These are phyloP conservation scores for Cercis canadensis DNA, from an alignment of 306 rosid genomes.

Conservation along the genomic window DNA sequence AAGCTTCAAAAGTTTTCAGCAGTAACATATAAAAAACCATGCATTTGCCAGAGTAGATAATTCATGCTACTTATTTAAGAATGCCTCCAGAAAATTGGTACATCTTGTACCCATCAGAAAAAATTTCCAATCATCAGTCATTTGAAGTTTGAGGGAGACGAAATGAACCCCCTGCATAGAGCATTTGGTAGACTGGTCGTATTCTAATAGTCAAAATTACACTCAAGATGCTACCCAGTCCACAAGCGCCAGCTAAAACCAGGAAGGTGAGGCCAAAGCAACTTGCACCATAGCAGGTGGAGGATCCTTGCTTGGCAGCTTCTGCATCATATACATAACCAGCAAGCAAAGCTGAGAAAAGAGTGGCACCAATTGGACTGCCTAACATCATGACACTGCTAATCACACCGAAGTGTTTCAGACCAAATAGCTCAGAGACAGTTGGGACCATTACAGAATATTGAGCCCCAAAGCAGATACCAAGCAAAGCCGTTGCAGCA, in stretches of 20 bases:
- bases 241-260: slow-evolving; percentile 65
- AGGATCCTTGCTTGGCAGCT: slow-evolving; percentile 78
- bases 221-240: slow-evolving; percentile 70
- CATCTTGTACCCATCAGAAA: slow-evolving; percentile 40
- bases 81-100: slow-evolving; percentile 4
- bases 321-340: slow-evolving; percentile 52
- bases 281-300: slow-evolving; percentile 67
- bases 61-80: neutral
- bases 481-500: slow-evolving; percentile 64
- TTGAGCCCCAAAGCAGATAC: slow-evolving; percentile 39
- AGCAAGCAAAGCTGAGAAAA: slow-evolving; percentile 69
- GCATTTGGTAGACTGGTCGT: slow-evolving; percentile 76
- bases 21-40: slow-evolving; percentile 21
- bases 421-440: slow-evolving; percentile 66
- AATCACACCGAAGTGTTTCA: slow-evolving; percentile 60
- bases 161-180: slow-evolving; percentile 64
- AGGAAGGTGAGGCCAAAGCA: slow-evolving; percentile 85
- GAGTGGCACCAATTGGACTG: slow-evolving; percentile 67
- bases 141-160: slow-evolving; percentile 32
- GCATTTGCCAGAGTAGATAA: neutral
- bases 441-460: slow-evolving; percentile 64
- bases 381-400: slow-evolving; percentile 55
- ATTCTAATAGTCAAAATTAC: slow-evolving; percentile 70
- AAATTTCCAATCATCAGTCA: slow-evolving; percentile 4
- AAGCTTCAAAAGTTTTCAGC: slow-evolving; percentile 2